phyloP scores from a whole-genome alignment of 2,329 filamentous ascomycete genomes.

The Trichoderma sp. region DNA sequence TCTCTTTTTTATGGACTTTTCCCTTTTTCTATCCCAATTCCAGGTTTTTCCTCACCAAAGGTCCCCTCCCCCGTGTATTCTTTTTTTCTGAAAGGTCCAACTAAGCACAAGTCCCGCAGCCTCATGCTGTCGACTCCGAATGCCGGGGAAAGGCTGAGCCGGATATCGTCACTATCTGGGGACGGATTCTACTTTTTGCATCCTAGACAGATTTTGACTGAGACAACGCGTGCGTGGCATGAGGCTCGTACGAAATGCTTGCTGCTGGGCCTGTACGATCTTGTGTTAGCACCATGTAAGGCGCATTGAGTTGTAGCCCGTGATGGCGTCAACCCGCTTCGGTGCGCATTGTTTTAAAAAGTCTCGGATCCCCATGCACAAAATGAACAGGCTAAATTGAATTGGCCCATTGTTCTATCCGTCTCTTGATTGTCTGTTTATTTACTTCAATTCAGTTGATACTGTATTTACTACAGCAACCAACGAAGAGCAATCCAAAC shows the following conservation, averaged over 20 bases:
- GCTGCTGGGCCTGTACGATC: background rate
- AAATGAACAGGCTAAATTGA: background rate
- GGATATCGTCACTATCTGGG: background rate
- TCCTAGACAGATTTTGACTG: background rate
- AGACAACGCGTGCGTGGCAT: background rate
- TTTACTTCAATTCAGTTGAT: background rate
- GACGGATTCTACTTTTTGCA: slow-evolving; percentile 2
- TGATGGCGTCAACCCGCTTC: background rate
- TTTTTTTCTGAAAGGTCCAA: background rate
- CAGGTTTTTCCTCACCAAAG: background rate
- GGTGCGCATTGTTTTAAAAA: background rate
- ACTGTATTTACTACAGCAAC: background rate
- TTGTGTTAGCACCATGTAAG: background rate
- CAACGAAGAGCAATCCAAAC: background rate
- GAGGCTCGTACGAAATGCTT: background rate
- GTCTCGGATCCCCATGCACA: background rate
- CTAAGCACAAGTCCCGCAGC: background rate
- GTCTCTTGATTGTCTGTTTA: background rate
- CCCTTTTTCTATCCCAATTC: background rate
- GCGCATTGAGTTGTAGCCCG: background rate
- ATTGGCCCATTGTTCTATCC: background rate
- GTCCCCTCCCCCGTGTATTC: background rate
- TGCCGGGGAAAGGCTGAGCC: background rate
- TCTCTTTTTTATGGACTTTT: background rate
- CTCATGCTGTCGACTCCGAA: background rate